Conservation (phyloP, 257 asterid species). For the Scutellaria barbata region DNA sequence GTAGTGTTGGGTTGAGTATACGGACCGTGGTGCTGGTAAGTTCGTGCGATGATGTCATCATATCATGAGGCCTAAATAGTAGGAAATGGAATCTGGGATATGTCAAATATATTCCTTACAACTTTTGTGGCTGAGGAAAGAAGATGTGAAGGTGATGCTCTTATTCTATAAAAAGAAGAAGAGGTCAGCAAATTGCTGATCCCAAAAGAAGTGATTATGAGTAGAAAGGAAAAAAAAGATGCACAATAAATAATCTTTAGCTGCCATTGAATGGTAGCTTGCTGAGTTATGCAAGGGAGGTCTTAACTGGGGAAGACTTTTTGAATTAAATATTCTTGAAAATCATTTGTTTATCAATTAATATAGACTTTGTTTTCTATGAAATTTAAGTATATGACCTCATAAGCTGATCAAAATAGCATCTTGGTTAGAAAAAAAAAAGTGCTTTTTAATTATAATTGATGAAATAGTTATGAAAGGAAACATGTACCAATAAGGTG, state of each 20-base stretch:
- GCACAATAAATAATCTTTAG: not conserved
- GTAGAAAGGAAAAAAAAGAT: conserved; percentile 1
- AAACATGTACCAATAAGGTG: conserved; percentile 37
- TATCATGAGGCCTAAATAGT: conserved; percentile 6
- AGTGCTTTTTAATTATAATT: not conserved
- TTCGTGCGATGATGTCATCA: no score
- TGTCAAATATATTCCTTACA: conserved; percentile 17
- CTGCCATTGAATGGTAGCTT: conserved; percentile 23
- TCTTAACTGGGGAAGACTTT: conserved; percentile 35
- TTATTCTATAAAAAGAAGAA: not conserved
- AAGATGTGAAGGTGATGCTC: conserved; percentile 22
- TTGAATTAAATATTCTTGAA: no score
- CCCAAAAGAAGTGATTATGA: conserved; percentile 14
- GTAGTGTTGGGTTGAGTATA: no score
- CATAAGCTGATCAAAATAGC: no score
- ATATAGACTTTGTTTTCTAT: no score
- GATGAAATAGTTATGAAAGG: conserved; percentile 22
- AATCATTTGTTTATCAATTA: no score
- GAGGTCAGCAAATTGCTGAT: conserved; percentile 12
- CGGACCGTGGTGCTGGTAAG: no score
- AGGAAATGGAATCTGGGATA: conserved; percentile 24
- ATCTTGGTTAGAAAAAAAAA: no score
- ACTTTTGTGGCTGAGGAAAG: conserved; percentile 15
- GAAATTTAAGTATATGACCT: no score
- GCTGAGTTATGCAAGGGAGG: conserved; percentile 36